These are phyloP conservation scores for Coelastrella sp. DNA, from an alignment of 139 green algal genomes.

Conservation along the genomic window DNA sequence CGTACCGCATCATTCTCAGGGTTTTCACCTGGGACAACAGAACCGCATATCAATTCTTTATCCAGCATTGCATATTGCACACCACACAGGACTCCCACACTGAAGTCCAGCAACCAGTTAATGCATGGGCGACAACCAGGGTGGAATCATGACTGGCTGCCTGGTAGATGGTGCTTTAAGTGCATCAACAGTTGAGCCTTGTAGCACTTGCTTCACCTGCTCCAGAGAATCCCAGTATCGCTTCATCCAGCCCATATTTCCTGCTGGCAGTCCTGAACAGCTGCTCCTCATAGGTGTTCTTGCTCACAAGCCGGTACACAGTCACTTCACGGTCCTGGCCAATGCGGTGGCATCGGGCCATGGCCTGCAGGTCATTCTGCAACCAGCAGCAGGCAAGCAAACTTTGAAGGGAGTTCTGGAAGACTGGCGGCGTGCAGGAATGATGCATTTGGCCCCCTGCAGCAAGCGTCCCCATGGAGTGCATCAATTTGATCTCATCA, in stretches of 20 bases:
- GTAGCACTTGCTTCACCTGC: constrained; percentile 21
- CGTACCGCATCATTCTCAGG: constrained; percentile 73
- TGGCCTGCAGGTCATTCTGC: constrained; percentile 94
- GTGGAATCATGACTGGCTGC: no score
- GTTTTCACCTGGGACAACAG: constrained; percentile 52
- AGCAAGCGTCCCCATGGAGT: no score
- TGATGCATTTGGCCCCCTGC: no score
- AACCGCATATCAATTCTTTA: neutral
- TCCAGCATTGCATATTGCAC: neutral
- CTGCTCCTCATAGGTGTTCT: constrained; percentile 92
- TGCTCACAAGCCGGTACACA: constrained; percentile 10
- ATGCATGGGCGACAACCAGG: neutral
- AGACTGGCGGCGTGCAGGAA: no score
- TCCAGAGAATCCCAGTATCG: constrained; percentile 80
- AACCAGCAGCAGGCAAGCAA: neutral
- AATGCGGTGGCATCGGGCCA: constrained; percentile 97
- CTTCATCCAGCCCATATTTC: constrained; percentile 94
- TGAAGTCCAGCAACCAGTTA: neutral
- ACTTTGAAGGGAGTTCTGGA: neutral
- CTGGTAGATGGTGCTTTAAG: neutral
- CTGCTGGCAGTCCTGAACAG: constrained; percentile 76
- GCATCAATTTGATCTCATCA: no score
- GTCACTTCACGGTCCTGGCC: constrained; percentile 76
- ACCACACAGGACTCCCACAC: neutral
- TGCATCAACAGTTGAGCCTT: neutral